Percentiles rank a stretch among this genome's conserved stretches.
Conservation (phyloP, 306 rosid genomes). For the Quercus glauca region DNA sequence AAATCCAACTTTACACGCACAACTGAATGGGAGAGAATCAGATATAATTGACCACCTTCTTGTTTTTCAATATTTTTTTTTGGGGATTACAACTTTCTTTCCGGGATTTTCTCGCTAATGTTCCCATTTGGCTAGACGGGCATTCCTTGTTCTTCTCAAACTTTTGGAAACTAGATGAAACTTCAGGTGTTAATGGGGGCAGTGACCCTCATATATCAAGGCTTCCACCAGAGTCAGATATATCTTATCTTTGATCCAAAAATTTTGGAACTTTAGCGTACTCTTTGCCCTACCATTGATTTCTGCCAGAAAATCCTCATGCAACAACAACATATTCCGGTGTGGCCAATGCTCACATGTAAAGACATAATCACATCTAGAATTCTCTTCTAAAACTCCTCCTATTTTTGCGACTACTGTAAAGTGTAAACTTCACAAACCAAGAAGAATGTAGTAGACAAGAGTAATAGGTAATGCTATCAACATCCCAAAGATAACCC, state of each 20-base stretch:
- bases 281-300: neutral
- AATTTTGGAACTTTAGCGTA: neutral
- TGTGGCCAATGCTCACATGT: neutral
- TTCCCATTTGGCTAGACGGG: neutral
- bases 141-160: conserved; percentile 2
- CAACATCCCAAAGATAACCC: conserved; percentile 67
- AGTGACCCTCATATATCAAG: neutral
- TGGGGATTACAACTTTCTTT: neutral
- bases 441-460: conserved; percentile 52
- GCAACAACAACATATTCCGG: neutral
- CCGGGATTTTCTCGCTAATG: neutral
- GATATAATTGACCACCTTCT: neutral
- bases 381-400: neutral
- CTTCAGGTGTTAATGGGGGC: neutral
- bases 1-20: neutral
- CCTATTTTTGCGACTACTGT: neutral
- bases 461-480: conserved; percentile 63
- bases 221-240: neutral
- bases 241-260: neutral
- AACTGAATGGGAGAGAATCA: neutral
- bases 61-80: neutral
- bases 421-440: conserved; percentile 30
- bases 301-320: conserved; percentile 1
- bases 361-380: neutral
- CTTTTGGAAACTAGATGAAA: neutral